Base-by-base conservation (phyloP, 2,329 filamentous ascomycete species). In the Amylocarpus encephaloides region DNA sequence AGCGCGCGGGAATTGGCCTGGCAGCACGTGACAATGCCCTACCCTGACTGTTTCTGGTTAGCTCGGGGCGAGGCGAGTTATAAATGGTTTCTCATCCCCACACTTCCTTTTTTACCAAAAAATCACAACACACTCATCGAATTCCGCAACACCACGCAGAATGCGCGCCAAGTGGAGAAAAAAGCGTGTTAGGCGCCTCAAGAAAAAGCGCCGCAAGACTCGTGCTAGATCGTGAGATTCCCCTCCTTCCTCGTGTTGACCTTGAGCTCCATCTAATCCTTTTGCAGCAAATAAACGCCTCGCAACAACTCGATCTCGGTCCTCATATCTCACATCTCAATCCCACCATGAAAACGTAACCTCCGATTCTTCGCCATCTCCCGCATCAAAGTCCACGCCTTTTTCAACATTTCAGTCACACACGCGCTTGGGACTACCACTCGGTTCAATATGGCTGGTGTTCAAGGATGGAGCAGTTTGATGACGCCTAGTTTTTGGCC, bases 151-250 rank as follows among this genome's bases (percentile, higher is more conserved):
- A 19, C 46, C 22, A 34, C 26, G 46, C 36, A 56, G 76, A 76
- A 82, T 84, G 80, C 79, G 92, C 93, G 91, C 90, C 73, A 97
- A 97, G 83, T 97, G 93, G 93, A 93, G 92, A 83, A 98, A 98
- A 88, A 98, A 98, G 92, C 84, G 93, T 75, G 91, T 95, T 78
- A 83, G 93, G 70, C 86, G 93, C 77, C 89, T 98, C 76, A 97
- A 97, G 87, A 86, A 91, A 73, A 98, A 98, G 91, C 90, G 93
- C 80, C 94, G 93, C 90, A 98, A 98, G 92, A 95, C 93, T 79
- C 85, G 93, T 74, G 93, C 92, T 69, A 80, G 93, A 79, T 91
- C 85, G 93, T 97, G 82, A 82, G 90, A 76, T 58, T 38, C 51
- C 38, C 38, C 11, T n/a, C 9, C 33, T 50, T 32, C 30, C 22